Evolutionary conservation across 257 asterid species (phyloP).

Genomic region (Solanum chaucha): DNA sequence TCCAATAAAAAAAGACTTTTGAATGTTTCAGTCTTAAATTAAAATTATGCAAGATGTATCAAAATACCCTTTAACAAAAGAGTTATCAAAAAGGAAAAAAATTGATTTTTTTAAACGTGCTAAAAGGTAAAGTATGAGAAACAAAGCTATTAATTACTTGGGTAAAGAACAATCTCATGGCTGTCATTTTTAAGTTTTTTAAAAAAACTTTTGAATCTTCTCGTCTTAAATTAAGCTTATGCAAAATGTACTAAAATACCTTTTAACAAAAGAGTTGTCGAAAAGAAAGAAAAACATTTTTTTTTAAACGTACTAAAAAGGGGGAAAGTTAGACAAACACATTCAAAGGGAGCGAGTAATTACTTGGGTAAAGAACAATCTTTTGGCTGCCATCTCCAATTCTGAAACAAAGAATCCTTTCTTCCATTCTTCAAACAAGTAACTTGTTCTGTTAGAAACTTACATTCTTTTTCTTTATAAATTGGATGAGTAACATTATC

Average conservation of each 20-base stretch:
- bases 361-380: constrained; percentile 75
- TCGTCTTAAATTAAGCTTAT: background rate
- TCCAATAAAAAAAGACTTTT: too few species aligned
- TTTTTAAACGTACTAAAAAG: background rate
- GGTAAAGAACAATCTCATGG: too few species aligned
- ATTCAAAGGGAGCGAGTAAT: background rate
- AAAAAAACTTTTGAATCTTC: too few species aligned
- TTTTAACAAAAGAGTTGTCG: background rate
- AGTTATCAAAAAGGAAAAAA: too few species aligned
- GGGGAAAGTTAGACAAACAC: rapidly evolving
- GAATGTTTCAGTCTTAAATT: too few species aligned
- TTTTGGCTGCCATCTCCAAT: constrained; percentile 84
- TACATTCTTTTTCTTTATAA: constrained; percentile 57
- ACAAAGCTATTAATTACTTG: too few species aligned
- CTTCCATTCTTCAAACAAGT: constrained; percentile 79
- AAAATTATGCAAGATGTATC: too few species aligned
- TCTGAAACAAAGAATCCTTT: constrained; percentile 50
- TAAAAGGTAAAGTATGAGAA: too few species aligned
- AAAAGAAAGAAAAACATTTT: too few species aligned
- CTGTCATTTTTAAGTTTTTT: too few species aligned
- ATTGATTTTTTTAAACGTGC: too few species aligned
- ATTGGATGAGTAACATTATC: constrained; percentile 54
- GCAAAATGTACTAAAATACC: rapidly evolving
- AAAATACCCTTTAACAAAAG: too few species aligned
- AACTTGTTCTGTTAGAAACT: constrained; percentile 65